Evolutionary conservation across 73 alveolate species (phyloP).

Genomic region (Tetrahymena borealis): DNA sequence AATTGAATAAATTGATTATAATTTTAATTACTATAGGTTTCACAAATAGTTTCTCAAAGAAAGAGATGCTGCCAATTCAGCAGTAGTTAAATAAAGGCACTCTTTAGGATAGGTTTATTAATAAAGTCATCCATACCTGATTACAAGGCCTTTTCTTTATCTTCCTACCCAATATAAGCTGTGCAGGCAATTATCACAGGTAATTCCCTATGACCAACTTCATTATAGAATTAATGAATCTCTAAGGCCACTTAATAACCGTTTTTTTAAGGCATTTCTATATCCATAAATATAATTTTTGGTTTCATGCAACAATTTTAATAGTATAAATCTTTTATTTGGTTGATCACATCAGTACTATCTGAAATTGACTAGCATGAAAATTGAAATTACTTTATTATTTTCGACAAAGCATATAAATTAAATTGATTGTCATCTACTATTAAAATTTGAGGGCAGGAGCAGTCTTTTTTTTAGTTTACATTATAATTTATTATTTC

Average conservation of each 20-base stretch:
- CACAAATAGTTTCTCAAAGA: not conserved
- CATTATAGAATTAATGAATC: not conserved
- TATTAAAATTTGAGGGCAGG: not conserved
- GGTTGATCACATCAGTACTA: not conserved
- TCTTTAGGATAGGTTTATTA: not conserved
- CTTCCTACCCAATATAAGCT: not conserved
- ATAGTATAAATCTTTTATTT: not conserved
- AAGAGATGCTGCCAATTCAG: not conserved
- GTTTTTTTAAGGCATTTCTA: not conserved
- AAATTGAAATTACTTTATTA: not conserved
- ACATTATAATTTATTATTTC: not conserved
- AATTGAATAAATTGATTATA: no score
- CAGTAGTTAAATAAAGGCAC: not conserved
- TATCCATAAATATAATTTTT: not conserved
- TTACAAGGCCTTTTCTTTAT: not conserved
- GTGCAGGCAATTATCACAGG: not conserved
- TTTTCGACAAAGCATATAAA: not conserved
- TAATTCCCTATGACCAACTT: not conserved
- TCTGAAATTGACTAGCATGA: not conserved
- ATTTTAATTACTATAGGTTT: no score
- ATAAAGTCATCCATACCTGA: not conserved
- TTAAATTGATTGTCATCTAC: not conserved
- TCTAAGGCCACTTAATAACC: not conserved
- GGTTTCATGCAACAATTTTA: not conserved
- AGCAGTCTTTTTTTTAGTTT: not conserved